Conservation (phyloP, 768 basidiomycete species). For the Auriscalpium orientale region DNA sequence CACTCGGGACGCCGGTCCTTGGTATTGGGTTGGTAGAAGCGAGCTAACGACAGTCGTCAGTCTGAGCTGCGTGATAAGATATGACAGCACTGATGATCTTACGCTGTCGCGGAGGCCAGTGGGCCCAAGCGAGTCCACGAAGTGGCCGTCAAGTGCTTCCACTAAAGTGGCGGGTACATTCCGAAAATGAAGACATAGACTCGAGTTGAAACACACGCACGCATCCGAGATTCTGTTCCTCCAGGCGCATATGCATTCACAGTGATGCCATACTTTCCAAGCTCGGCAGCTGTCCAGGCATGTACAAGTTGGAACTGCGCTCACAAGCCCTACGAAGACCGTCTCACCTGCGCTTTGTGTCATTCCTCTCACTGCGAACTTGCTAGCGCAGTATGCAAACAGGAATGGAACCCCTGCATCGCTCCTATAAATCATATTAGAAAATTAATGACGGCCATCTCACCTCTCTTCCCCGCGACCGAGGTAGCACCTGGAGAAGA, state of each 20-base stretch:
- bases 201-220: conserved; percentile 11
- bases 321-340: neutral
- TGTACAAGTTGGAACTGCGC: neutral
- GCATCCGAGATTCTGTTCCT: conserved; percentile 7
- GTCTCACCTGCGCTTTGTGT: conserved; percentile 15
- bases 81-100: neutral
- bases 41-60: too few relatives aligned
- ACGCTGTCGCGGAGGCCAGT: neutral
- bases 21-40: neutral
- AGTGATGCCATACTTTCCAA: conserved; percentile 15
- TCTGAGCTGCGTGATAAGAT: too few relatives aligned
- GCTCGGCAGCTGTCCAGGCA: conserved; percentile 7
- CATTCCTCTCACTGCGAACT: conserved; percentile 17
- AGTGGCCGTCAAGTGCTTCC: neutral
- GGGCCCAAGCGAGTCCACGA: neutral
- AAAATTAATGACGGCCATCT: too few relatives aligned
- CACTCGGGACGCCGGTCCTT: conserved; percentile 3
- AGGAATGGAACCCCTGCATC: neutral
- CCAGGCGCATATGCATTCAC: conserved; percentile 20
- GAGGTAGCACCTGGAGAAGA: conserved; percentile 5
- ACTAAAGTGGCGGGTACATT: neutral
- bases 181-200: neutral
- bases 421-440: too few relatives aligned
- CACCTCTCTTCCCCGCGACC: conserved; percentile 7
- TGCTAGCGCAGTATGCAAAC: conserved; percentile 11